phyloP scores from a whole-genome alignment of 1,139 yeast species.

The Groenewaldozyma auringiensis region DNA sequence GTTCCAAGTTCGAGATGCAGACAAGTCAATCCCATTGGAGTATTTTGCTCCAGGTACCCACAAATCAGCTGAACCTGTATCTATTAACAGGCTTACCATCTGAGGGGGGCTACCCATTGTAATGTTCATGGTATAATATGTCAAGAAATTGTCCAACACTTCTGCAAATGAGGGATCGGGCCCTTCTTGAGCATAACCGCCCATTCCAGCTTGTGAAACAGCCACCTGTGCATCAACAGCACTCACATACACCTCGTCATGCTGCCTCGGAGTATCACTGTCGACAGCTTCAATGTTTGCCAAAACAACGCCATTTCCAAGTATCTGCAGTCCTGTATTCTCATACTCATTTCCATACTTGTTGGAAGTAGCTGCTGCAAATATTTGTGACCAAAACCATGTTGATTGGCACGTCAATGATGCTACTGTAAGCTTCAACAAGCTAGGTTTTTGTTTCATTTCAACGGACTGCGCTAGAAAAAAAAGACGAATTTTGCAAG shows the following conservation, averaged over 20 bases:
- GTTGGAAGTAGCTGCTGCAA: slow-evolving; percentile 13
- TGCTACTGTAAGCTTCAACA: no score
- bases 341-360: slow-evolving; percentile 4
- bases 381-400: no score
- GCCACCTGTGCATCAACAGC: not conserved
- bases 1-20: slow-evolving; percentile 17
- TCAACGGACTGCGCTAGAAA: no score
- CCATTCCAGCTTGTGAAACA: not conserved
- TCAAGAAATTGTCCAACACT: slow-evolving; percentile 19
- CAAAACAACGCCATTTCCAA: not conserved
- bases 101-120: slow-evolving; percentile 24
- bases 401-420: no score
- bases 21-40: slow-evolving; percentile 18
- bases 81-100: slow-evolving; percentile 33
- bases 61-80: slow-evolving; percentile 65
- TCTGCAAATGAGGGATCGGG: slow-evolving; percentile 12
- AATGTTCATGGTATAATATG: slow-evolving; percentile 28
- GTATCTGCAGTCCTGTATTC: not conserved
- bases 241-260: slow-evolving; percentile 1
- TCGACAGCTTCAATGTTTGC: not conserved
- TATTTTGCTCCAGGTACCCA: slow-evolving; percentile 41
- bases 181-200: not conserved
- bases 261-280: not conserved
- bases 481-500: no score
- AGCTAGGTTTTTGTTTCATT: no score